Base-by-base conservation (phyloP, 2,329 filamentous ascomycete genomes). In the Fusarium pseudonygamai region DNA sequence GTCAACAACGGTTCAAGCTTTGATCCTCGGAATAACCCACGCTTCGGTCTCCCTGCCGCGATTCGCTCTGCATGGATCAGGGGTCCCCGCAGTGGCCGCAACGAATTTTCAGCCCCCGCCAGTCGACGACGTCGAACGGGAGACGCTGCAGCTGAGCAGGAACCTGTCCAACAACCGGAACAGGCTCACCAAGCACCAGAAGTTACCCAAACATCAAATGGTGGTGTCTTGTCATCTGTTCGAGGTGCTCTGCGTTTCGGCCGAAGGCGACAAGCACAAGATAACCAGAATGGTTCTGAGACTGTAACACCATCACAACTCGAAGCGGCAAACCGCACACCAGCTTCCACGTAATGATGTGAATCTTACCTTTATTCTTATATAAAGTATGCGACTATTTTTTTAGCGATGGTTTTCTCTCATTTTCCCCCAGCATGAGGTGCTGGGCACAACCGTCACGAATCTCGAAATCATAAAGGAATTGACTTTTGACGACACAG, bases 31-130 rank as follows among this genome's bases (percentile, higher is more conserved):
- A 82, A 79, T 56, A 84, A 84, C 55, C 80, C 81, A 5, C 85
- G 87, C 20, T 82, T 87, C 70, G 88, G 87, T 66, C 82, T 88
- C 73, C 87, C 87, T 36, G 68, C 77, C n/a, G 73, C 75, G 79
- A 65, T 86, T 80, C 64, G 82, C 72, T 79, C 83, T 36, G 82
- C 84, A 8, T 86, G 83, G 78, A 83, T 82, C 45, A 77, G 79
- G 37, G 68, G 72, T 10, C 67, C 69, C 24, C 70, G 71, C n/a
- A 63, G 30, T 56, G 64, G 47, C 11, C 60, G 43, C 12, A 50
- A 46, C 22, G 60, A 40, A 36, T n/a, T 53, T 20, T 28, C 64
- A 24, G 40, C 49, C 39, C 20, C 68, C 13, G 64, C 58, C 32
- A 69, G 71, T 24, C 75, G 40, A 32, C 55, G 72, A 28, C 63